These are phyloP conservation scores for Lentinula edodes DNA, from an alignment of 768 basidiomycete genomes.

Conservation along the genomic window DNA sequence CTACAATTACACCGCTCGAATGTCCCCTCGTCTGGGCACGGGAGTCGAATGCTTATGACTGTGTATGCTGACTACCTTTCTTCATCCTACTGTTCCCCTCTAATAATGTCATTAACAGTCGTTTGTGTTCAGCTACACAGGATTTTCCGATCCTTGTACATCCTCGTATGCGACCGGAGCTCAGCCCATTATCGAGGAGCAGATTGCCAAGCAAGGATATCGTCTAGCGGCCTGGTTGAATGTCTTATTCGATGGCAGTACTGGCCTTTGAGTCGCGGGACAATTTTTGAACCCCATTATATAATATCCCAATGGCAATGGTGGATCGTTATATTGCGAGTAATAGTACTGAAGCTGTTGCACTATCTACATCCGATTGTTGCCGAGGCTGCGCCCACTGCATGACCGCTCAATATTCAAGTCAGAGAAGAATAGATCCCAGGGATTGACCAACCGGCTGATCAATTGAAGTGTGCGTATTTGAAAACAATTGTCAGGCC, in stretches of 20 bases:
- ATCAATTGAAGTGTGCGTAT: no score
- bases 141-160: constrained; percentile 39
- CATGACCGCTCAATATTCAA: no score
- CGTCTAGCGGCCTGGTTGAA: constrained; percentile 48
- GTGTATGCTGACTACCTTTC: constrained; percentile 9
- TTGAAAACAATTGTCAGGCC: no score
- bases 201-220: constrained; percentile 42
- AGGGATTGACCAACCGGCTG: no score
- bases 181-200: constrained; percentile 36
- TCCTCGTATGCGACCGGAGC: constrained; percentile 30
- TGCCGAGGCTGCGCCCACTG: no score
- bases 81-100: no score
- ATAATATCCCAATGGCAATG: no score
- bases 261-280: constrained; percentile 17
- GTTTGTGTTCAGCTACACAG: constrained; percentile 35
- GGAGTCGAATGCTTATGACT: constrained; percentile 40
- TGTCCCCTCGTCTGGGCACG: constrained; percentile 45
- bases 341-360: no score
- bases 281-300: no score
- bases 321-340: no score
- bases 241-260: constrained; percentile 38
- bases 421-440: no score
- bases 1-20: constrained; percentile 28
- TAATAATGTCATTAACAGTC: constrained; percentile 11
- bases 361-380: no score